Percentiles rank a stretch among this genome's conserved stretches.
These are phyloP conservation scores for Cantharellus anzutake DNA, from an alignment of 768 basidiomycete species.

Conservation along the genomic window DNA sequence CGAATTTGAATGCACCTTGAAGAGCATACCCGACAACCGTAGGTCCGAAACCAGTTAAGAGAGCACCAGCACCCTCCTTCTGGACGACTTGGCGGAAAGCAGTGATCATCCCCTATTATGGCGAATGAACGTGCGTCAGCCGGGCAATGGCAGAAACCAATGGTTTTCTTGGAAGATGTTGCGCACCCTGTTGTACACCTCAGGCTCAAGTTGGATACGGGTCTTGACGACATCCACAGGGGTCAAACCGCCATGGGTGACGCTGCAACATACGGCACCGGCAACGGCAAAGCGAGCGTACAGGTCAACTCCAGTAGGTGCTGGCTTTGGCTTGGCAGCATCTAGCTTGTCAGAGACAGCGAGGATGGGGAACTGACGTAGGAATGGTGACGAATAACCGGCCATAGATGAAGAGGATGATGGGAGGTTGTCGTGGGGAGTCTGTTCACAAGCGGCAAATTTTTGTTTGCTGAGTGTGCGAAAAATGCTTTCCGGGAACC, in stretches of 20 bases:
- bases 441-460: too few species aligned
- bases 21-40: slow-evolving; percentile 86
- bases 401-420: too few species aligned
- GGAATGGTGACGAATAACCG: too few species aligned
- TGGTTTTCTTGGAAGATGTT: background rate
- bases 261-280: slow-evolving; percentile 14
- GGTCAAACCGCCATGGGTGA: slow-evolving; percentile 15
- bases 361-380: background rate
- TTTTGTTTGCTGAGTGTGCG: too few species aligned
- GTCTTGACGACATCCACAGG: slow-evolving; percentile 20
- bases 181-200: slow-evolving; percentile 17
- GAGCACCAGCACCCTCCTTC: slow-evolving; percentile 68
- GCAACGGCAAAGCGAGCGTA: slow-evolving; percentile 14
- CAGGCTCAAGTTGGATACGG: slow-evolving; percentile 17
- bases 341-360: slow-evolving; percentile 10
- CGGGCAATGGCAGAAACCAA: background rate
- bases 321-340: slow-evolving; percentile 1
- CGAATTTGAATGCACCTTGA: slow-evolving; percentile 97
- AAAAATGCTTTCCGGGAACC: too few species aligned
- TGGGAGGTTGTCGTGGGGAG: too few species aligned
- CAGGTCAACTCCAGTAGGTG: slow-evolving; percentile 12
- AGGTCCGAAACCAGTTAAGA: slow-evolving; percentile 90
- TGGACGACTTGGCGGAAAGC: slow-evolving; percentile 45
- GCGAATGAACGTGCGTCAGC: background rate
- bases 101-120: slow-evolving; percentile 30